These are phyloP conservation scores for Fusarium sororula DNA, from an alignment of 2,329 filamentous ascomycete genomes.

Conservation along the genomic window DNA sequence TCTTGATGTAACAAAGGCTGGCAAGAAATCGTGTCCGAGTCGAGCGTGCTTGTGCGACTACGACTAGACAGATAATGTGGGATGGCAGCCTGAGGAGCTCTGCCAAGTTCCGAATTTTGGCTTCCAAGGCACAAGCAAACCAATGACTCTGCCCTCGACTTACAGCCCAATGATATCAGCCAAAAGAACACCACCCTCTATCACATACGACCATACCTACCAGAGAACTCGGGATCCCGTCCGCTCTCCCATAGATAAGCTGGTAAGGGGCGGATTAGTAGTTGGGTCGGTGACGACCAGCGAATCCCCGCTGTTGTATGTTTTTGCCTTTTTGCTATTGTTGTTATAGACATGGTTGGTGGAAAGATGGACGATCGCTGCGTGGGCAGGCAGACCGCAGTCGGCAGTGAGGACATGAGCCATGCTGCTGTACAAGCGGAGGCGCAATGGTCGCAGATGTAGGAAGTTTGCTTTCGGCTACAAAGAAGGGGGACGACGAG, in stretches of 20 bases:
- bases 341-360: background rate
- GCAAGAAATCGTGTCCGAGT: background rate
- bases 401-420: no score
- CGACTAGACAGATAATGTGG: background rate
- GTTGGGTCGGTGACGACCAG: background rate
- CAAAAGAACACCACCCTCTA: accelerated
- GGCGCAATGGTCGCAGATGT: no score
- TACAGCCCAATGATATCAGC: accelerated
- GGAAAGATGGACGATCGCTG: no score
- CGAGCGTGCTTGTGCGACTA: background rate
- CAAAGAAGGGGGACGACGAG: no score
- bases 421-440: background rate
- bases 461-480: background rate
- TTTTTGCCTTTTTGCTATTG: background rate
- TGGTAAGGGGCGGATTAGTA: background rate
- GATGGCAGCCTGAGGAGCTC: no score
- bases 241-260: conserved; percentile 1
- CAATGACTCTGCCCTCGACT: background rate
- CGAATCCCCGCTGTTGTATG: background rate
- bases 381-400: background rate
- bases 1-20: no score
- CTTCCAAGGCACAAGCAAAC: background rate
- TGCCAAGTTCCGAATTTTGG: background rate
- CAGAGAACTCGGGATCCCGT: conserved; percentile 9
- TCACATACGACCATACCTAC: conserved; percentile 6